Percentiles rank a stretch among this genome's conserved stretches.
phyloP scores from a whole-genome alignment of 768 basidiomycete species.

The Trametes cingulata region DNA sequence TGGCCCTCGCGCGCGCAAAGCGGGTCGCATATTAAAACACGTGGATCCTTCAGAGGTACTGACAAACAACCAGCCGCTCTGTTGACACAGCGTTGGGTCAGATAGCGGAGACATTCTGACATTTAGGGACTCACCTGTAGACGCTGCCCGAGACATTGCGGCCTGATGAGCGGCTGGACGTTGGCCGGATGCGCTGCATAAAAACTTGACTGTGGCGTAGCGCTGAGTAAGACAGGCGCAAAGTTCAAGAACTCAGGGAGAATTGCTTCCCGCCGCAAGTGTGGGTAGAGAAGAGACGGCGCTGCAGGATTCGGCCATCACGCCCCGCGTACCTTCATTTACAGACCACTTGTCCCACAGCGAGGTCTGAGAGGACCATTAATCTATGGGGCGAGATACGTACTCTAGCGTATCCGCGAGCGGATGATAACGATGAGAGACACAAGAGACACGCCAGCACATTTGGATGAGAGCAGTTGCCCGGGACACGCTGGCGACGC shows the following conservation, averaged over 20 bases:
- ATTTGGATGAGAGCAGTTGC: no score
- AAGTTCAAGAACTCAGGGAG: background rate
- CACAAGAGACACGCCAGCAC: no score
- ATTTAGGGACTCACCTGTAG: background rate
- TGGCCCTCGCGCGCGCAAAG: constrained; percentile 9
- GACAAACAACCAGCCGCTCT: background rate
- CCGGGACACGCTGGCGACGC: no score
- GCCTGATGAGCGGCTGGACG: background rate
- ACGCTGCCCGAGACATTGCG: no score
- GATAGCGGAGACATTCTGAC: background rate
- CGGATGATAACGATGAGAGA: no score
- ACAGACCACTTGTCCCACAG: background rate
- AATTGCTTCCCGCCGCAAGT: background rate
- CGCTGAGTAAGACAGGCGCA: background rate
- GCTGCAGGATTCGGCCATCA: background rate
- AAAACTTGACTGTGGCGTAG: background rate
- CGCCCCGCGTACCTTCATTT: background rate
- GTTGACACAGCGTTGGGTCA: background rate
- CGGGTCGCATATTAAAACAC: constrained; percentile 21
- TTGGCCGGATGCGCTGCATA: background rate
- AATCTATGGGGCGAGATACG: no score
- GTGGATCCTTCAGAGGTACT: constrained; percentile 16
- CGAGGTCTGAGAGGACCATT: no score
- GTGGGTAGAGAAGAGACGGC: background rate
- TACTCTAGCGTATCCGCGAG: no score